A percentile compares a stretch with the other conserved stretches of the same genome.
Evolutionary conservation across 768 basidiomycete genomes (phyloP).

Genomic region (Lactarius hengduanensis): DNA sequence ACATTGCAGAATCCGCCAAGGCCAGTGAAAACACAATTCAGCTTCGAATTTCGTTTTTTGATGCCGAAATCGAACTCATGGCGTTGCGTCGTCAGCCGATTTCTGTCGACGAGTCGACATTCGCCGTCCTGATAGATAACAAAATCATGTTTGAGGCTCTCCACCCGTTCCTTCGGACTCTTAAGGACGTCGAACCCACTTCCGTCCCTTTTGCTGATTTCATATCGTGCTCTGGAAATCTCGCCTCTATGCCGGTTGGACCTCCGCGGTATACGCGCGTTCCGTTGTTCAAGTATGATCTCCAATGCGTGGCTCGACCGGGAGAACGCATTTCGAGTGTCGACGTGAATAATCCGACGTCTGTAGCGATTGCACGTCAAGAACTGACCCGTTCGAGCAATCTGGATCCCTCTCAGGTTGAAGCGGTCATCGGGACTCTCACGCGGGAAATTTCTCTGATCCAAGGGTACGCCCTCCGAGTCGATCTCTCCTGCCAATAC

Average conservation of each 20-base stretch:
- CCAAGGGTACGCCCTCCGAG: conserved; percentile 74
- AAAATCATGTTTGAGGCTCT: conserved; percentile 25
- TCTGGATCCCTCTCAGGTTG: conserved; percentile 69
- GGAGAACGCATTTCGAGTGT: conserved; percentile 39
- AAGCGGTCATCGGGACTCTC: conserved; percentile 62
- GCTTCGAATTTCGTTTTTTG: conserved; percentile 63
- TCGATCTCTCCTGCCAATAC: too few species aligned
- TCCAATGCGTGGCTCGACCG: conserved; percentile 47
- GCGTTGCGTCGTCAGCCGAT: conserved; percentile 39
- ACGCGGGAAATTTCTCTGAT: conserved; percentile 62
- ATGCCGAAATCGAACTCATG: conserved; percentile 51
- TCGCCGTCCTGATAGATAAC: conserved; percentile 27
- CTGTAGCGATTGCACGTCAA: conserved; percentile 47
- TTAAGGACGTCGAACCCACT: conserved; percentile 24
- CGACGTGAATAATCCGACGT: conserved; percentile 41
- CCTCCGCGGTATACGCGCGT: conserved; percentile 18
- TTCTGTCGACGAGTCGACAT: conserved; percentile 30
- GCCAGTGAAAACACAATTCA: conserved; percentile 37
- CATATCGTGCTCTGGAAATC: conserved; percentile 11
- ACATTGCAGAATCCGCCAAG: conserved; percentile 49
- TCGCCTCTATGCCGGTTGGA: conserved; percentile 7
- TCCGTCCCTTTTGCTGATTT: conserved; percentile 19
- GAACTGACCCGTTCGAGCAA: conserved; percentile 48
- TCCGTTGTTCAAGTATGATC: conserved; percentile 56
- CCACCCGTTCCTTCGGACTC: conserved; percentile 25